phyloP scores from a whole-genome alignment of 2,329 filamentous ascomycete genomes.

The Blastomyces emzantsi region DNA sequence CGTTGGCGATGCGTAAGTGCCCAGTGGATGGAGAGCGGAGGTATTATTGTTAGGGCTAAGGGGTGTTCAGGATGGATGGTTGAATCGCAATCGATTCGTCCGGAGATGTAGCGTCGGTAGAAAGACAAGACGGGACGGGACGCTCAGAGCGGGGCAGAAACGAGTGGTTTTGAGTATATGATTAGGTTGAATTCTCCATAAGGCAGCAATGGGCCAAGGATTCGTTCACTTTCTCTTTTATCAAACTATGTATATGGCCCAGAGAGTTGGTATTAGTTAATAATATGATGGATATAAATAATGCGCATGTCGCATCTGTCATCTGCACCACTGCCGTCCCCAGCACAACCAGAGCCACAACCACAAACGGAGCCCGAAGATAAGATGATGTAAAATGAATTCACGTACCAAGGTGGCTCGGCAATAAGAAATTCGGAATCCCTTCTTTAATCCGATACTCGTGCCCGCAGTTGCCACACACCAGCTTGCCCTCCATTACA shows the following conservation, averaged over 20 bases:
- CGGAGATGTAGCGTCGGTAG: neutral
- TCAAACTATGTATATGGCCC: neutral
- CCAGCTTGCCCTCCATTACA: conserved; percentile 77
- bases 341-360: neutral
- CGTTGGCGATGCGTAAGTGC: neutral
- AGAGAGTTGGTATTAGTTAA: neutral
- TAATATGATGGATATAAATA: neutral
- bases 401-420: conserved; percentile 64
- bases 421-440: conserved; percentile 91
- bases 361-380: neutral
- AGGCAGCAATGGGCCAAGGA: neutral
- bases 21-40: neutral
- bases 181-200: neutral
- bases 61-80: neutral
- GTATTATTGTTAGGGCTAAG: neutral
- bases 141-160: neutral
- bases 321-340: neutral
- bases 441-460: conserved; percentile 93
- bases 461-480: conserved; percentile 85
- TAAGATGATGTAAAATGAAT: neutral
- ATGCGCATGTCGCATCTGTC: neutral
- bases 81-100: neutral
- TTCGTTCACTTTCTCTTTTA: neutral
- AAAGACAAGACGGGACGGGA: neutral
- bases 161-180: neutral